A percentile compares a stretch with the other conserved stretches of the same genome.
These are phyloP conservation scores for Coemansia sp. DNA, from an alignment of 192 early-diverging fungal species.

Conservation along the genomic window DNA sequence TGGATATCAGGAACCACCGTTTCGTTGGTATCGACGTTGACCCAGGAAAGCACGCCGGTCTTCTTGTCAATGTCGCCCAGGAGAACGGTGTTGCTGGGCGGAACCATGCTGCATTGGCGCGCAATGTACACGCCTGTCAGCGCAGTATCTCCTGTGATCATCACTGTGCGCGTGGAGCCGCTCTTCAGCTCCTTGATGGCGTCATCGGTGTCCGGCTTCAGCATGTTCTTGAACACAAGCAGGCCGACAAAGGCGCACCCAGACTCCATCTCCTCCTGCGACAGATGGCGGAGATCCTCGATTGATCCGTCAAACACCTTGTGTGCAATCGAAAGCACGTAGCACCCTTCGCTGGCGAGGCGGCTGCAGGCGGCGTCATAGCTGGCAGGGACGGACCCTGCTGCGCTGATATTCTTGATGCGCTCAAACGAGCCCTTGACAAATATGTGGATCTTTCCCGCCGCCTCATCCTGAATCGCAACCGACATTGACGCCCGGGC, in stretches of 20 bases:
- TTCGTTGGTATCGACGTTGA: conserved; percentile 58
- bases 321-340: conserved; percentile 71
- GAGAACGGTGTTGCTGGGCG: conserved; percentile 29
- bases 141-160: conserved; percentile 84
- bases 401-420: conserved; percentile 59
- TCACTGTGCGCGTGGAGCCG: conserved; percentile 72
- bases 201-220: conserved; percentile 71
- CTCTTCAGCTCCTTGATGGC: conserved; percentile 68
- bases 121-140: conserved; percentile 78
- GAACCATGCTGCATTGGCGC: conserved; percentile 38
- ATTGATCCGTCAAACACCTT: conserved; percentile 54
- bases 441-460: conserved; percentile 58
- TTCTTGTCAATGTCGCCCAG: conserved; percentile 58
- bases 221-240: conserved; percentile 75
- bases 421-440: conserved; percentile 72
- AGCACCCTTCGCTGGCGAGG: conserved; percentile 70
- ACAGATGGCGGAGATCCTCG: conserved; percentile 38
- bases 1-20: conserved; percentile 27
- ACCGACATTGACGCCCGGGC: conserved; percentile 68
- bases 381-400: conserved; percentile 57
- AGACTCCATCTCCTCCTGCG: conserved; percentile 64
- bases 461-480: conserved; percentile 54
- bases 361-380: conserved; percentile 57
- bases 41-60: conserved; percentile 55
- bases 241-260: conserved; percentile 61